Evolutionary conservation across 805 yeast species (phyloP).

Genomic region (Kodamaea kaohsiungensis): DNA sequence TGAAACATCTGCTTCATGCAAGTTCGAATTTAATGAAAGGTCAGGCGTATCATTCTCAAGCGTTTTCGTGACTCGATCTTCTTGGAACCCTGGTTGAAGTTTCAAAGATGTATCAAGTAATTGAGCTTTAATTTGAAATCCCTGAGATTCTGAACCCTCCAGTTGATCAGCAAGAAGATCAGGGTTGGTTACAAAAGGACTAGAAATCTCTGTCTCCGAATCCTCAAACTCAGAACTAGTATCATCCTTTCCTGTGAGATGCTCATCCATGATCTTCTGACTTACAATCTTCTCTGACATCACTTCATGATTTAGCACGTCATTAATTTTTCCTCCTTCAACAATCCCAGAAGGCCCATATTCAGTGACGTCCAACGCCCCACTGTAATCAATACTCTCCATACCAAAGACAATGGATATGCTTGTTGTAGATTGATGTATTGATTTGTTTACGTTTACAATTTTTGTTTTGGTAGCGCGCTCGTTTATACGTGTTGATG

Average conservation of each 20-base stretch:
- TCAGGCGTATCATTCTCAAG: neutral
- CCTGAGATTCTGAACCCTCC: neutral
- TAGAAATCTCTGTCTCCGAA: constrained; percentile 6
- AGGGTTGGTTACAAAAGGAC: constrained; percentile 15
- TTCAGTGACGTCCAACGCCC: constrained; percentile 3
- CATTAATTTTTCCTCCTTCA: neutral
- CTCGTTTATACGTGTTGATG: neutral
- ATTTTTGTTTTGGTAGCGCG: constrained; percentile 4
- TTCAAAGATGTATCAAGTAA: constrained; percentile 1
- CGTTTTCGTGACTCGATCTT: neutral
- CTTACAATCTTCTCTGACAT: neutral
- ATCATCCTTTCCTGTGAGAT: neutral
- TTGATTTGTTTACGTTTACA: constrained; percentile 7
- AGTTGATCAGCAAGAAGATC: constrained; percentile 1
- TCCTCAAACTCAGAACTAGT: constrained; percentile 6
- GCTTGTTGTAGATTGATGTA: neutral
- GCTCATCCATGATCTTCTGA: neutral
- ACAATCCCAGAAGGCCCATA: neutral
- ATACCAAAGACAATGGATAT: constrained; percentile 2
- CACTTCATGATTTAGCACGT: constrained; percentile 1
- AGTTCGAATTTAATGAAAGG: neutral
- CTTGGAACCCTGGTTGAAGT: neutral
- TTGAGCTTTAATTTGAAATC: neutral
- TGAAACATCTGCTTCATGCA: neutral
- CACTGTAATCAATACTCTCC: constrained; percentile 2